A percentile compares a stretch with the other conserved stretches of the same genome.
These are phyloP conservation scores for Megacollybia platyphylla DNA, from an alignment of 1,284 basidiomycete species.

Conservation along the genomic window DNA sequence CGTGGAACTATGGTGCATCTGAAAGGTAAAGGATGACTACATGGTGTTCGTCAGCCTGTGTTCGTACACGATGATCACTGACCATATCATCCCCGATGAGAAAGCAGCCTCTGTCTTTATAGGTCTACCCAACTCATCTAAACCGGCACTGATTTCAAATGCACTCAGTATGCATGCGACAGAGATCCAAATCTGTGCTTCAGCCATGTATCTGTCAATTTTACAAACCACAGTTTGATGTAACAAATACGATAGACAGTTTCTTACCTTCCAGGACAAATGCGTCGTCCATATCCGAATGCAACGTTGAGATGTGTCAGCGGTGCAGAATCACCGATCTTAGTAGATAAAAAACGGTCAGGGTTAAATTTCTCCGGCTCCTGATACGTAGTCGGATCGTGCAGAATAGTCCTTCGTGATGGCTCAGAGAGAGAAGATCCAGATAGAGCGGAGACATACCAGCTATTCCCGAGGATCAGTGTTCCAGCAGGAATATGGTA, in stretches of 20 bases:
- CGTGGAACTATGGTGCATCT: slow-evolving; percentile 7
- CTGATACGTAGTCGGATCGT: slow-evolving; percentile 6
- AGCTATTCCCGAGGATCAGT: slow-evolving; percentile 21
- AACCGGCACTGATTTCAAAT: slow-evolving; percentile 5
- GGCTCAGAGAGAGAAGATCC: slow-evolving; percentile 1
- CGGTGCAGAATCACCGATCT: slow-evolving; percentile 2
- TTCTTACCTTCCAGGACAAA: not conserved
- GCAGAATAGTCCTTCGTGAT: slow-evolving; percentile 6
- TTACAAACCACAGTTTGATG: too few species aligned
- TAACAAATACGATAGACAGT: not conserved
- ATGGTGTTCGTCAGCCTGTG: not conserved
- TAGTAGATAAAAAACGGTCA: slow-evolving; percentile 5
- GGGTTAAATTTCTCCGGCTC: slow-evolving; percentile 8
- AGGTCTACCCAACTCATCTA: slow-evolving; percentile 4
- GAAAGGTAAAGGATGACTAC: slow-evolving; percentile 8
- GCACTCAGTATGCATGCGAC: slow-evolving; percentile 9
- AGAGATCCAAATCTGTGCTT: slow-evolving; percentile 10
- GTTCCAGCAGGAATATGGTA: slow-evolving; percentile 28
- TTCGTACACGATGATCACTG: not conserved
- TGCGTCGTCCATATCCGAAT: slow-evolving; percentile 7
- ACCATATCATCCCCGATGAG: slow-evolving; percentile 9
- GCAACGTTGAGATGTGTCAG: slow-evolving; percentile 3
- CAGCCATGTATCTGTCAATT: not conserved
- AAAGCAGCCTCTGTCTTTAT: slow-evolving; percentile 5
- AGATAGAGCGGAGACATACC: slow-evolving; percentile 15